A percentile compares a stretch with the other conserved stretches of the same genome.
Evolutionary conservation across 306 rosid genomes (phyloP).

Genomic region (Astragalus membranaceus): DNA sequence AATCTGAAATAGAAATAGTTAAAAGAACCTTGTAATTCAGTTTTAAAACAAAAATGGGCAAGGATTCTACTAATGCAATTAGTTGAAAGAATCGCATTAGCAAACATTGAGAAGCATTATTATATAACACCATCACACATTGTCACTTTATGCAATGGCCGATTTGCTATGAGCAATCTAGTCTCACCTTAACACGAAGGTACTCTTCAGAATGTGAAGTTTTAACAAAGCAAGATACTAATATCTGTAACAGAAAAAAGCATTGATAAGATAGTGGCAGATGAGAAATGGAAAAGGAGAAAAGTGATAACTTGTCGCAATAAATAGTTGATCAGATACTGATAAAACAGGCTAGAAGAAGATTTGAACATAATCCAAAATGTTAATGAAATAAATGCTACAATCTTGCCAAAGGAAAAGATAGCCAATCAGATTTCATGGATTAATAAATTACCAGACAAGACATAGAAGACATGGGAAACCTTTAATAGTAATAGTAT

Average conservation of each 20-base stretch:
- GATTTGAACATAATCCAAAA: background rate
- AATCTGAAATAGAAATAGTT: constrained; percentile 9
- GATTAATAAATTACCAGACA: background rate
- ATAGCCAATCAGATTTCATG: background rate
- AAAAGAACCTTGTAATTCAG: constrained; percentile 2
- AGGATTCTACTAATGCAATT: background rate
- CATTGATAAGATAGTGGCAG: background rate
- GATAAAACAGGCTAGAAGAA: background rate
- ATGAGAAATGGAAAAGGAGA: constrained; percentile 7
- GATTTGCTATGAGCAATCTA: constrained; percentile 2
- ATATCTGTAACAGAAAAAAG: constrained; percentile 53
- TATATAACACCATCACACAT: background rate
- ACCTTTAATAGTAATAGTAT: no score
- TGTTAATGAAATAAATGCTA: background rate
- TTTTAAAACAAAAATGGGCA: background rate
- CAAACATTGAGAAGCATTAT: background rate
- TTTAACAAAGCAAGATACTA: constrained; percentile 95
- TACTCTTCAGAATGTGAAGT: constrained; percentile 90
- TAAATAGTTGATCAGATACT: background rate
- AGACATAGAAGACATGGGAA: background rate
- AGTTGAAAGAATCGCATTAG: background rate
- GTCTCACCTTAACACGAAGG: constrained; percentile 85
- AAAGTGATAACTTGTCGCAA: background rate
- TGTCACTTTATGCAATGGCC: background rate
- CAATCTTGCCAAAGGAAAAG: background rate